Base-by-base conservation (phyloP, 768 basidiomycete genomes). In the Suillus luteus region DNA sequence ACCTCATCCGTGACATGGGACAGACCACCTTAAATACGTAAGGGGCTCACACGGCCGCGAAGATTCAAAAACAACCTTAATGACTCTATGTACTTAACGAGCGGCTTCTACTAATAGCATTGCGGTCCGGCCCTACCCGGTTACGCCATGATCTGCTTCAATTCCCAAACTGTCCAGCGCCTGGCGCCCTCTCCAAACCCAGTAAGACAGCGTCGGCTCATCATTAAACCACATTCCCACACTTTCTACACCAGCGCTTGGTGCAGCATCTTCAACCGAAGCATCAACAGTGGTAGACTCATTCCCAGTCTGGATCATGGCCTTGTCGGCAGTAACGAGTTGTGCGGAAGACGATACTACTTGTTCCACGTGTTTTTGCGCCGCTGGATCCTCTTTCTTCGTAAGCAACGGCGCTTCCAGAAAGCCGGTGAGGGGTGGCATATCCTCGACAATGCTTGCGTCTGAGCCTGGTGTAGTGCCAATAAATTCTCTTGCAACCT, bases 171-270 rank as follows among this genome's bases (percentile, higher is more conserved):
- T 78, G 5, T 72, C 70, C 61, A 89, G 71, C n/a, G 85, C 83
- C 55, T 67, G 69, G 24, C 83, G 77, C 5, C 90, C 90, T 14
- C 77, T 73, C 43, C 66, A 67, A 1, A 81, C 84, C 90, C 90
- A 91, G 66, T 79, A 78, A 17, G 63, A 59, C 62, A 86, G 40
- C 10, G 78, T 74, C 19, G 62, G 70, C 7, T 72, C 62, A 38
- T 86, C 75, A 54, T 85, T 80, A 65, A 86, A 90, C 89, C 90
- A 91, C 71, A 75, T 72, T 62, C 63, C 69, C 14, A 61, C 60
- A 57, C 59, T 62, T 14, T 60, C 9, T 44, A 38, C 63, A 37
- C 55, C 62, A 41, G 63, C 64, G 19, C 62, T 66, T 15, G 65
- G 33, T 3, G 59, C 33, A 24, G 49, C 55, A 46, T 54, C n/a